Base-by-base conservation (phyloP, 164 flowering plant species). In the Macadamia integrifolia region DNA sequence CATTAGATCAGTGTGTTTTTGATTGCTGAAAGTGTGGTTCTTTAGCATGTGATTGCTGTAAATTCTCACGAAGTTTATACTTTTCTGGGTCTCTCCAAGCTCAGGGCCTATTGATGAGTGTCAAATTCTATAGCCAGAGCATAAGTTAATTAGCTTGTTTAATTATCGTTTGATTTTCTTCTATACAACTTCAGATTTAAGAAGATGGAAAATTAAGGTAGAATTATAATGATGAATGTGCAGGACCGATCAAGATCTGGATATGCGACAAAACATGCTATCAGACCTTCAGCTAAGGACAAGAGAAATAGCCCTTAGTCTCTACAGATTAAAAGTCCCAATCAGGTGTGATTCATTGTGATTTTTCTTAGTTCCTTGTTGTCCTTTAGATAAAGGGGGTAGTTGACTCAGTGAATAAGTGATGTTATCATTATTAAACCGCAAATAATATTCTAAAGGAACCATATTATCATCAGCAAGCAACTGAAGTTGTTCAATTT, bases 201-300 rank as follows among this genome's bases (percentile, higher is more conserved):
- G 43, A 60, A 60, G 13, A 14, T 60, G 62, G n/a, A 32, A 35
- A 31, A 60, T 31, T 29, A 13, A 14, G 62, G 32, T 60, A 13
- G 23, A 42, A 35, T 15, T 17, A 35, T 40, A 61, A 1, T 61
- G 28, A 7, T n/a, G 40, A 35, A 66, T 66, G 64, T 63, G 29
- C 72, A 73, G 79, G 44, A 77, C 74, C 13, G 65, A 77, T 44
- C 74, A 69, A 64, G 79, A 77, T 64, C 59, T 77, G 74, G 76
- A 70, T 44, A 61, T 60, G 40, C 65, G 76, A 23, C 65, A 76
- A 69, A 61, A 73, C 55, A 67, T 77, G 79, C 72, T 77, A 18
- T 67, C 63, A 6, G 72, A 73, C 57, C 60, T 70, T n/a, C 71
- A 70, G 72, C 43, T 46, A 44, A 67, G 76, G 43, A 73, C 72